Percentiles rank a stretch among this genome's conserved stretches.
Evolutionary conservation across 1,284 basidiomycete genomes (phyloP).

Genomic region (Heterobasidion irregulare): DNA sequence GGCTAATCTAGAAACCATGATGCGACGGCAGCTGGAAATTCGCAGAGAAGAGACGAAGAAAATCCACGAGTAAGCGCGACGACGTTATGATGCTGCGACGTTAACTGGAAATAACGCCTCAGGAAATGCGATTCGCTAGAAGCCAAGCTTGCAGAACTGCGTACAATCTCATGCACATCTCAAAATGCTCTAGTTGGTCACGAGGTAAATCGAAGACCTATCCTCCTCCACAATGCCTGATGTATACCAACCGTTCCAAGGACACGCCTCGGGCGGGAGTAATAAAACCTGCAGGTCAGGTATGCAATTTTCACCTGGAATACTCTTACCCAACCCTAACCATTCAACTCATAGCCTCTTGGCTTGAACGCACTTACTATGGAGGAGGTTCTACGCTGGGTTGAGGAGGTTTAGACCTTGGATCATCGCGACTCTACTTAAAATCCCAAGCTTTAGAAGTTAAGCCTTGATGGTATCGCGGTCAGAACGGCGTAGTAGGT

Average conservation of each 20-base stretch:
- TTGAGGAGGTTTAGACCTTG: slow-evolving; percentile 32
- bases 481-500: slow-evolving; percentile 12
- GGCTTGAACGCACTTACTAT: slow-evolving; percentile 16
- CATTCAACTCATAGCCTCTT: background rate
- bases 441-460: no score
- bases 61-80: slow-evolving; percentile 44
- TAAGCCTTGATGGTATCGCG: no score
- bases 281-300: slow-evolving; percentile 1
- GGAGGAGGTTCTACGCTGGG: slow-evolving; percentile 49
- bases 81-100: slow-evolving; percentile 15
- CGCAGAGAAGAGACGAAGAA: slow-evolving; percentile 57
- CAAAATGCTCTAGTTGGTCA: background rate
- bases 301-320: background rate
- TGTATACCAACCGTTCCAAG: background rate
- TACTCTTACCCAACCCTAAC: background rate
- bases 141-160: slow-evolving; percentile 45
- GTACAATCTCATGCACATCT: slow-evolving; percentile 23
- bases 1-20: slow-evolving; percentile 67
- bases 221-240: background rate
- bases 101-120: background rate
- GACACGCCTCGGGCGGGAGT: background rate
- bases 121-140: slow-evolving; percentile 69
- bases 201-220: background rate
- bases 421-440: no score
- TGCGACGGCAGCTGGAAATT: slow-evolving; percentile 63